phyloP scores from a whole-genome alignment of 2,329 filamentous ascomycete species.

The Aulographum hederae region DNA sequence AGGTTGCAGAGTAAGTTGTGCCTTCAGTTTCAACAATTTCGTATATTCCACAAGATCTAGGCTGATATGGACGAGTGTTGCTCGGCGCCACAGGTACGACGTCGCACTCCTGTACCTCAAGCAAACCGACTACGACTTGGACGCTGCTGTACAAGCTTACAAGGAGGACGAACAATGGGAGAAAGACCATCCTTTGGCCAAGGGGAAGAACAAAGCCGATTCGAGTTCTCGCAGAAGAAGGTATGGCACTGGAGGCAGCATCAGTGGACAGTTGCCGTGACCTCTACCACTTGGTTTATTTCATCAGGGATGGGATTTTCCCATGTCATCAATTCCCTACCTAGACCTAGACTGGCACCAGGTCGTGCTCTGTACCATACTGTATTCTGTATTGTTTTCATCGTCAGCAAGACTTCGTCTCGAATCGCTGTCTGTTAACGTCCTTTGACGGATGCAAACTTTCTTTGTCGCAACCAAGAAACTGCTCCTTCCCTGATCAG shows the following conservation, averaged over 20 bases:
- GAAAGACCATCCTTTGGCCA: constrained; percentile 40
- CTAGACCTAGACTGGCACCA: background rate
- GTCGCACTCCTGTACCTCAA: constrained; percentile 59
- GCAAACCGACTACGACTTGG: constrained; percentile 48
- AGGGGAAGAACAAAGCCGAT: constrained; percentile 19
- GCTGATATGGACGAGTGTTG: constrained; percentile 14
- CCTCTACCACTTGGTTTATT: background rate
- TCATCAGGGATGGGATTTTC: background rate
- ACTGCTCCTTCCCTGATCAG: no score
- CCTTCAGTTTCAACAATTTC: background rate
- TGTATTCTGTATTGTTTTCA: no score
- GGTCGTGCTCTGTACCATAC: background rate
- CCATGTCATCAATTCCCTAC: background rate
- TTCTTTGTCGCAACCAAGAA: no score
- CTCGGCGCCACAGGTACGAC: constrained; percentile 34
- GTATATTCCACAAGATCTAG: background rate
- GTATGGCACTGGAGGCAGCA: constrained; percentile 15
- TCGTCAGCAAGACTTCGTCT: no score
- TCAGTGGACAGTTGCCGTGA: constrained; percentile 18
- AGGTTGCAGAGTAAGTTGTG: constrained; percentile 50
- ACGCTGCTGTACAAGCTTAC: constrained; percentile 43
- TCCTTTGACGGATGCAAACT: no score
- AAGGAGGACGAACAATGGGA: constrained; percentile 63
- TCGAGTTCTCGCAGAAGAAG: constrained; percentile 12
- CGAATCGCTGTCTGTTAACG: no score